Evolutionary conservation across 2,329 filamentous ascomycete genomes (phyloP), one percentile per base, ranked within the genome.

Genomic region (Fusarium agapanthi): DNA sequence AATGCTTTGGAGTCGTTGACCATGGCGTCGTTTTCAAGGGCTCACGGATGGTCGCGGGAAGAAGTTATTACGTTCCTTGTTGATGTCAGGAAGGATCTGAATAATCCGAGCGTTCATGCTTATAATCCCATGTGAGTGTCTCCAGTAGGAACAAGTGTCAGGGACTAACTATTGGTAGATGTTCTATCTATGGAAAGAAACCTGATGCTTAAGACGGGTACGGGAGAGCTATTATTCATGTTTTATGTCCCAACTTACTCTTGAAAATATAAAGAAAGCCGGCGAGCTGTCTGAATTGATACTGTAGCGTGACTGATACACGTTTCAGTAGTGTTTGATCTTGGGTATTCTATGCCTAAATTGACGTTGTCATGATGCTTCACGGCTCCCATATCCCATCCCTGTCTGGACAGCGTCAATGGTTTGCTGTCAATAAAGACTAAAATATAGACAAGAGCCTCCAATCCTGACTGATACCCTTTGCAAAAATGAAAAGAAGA

Each of bases 81-180:
- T 12, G 61, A 65, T 18, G 64, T 69, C 0, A 56, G 71, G n/a
- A 74, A 67, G 32, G 65, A 74, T 20, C 32, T 74, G 3, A 65
- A 62, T 11, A 41, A 53, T 24, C 59, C 44, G 1, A 48, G 14
- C 10, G 41, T 72, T 7, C 72, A 74, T 48, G 65, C 71, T 1
- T 74, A 74, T 35, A 74, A 65, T 15, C 65, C 65, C 0, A 74
- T 74, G 72, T 74, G 7, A 47, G 58, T 48, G 11, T 7, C 4
- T 1, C 3, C 2, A 3, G 7, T 6, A 2, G 4, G 5, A 3
- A 0, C 6, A 9, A 6, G 3, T 5, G 1, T 3, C 11, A 4
- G 12, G 1, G 1, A 5, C 61, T 66, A 15, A 66, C 14, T 2
- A 5, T 3, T 34, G 1, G 1, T 2, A 65, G 66, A 38, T 69